Base-by-base conservation (phyloP, 2,329 filamentous ascomycete genomes). In the Calycina herbarum region DNA sequence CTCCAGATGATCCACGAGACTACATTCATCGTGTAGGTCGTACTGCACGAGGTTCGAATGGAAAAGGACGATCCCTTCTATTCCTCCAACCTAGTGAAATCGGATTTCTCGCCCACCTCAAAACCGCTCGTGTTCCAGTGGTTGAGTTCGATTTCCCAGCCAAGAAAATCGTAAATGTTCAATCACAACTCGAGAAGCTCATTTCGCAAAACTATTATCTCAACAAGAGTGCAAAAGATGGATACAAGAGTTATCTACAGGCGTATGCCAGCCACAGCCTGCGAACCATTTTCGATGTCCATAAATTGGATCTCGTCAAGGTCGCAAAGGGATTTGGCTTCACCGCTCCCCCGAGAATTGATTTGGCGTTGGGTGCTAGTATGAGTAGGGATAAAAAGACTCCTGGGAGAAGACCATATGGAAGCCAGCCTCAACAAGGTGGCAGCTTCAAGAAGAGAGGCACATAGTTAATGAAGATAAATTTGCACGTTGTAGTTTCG, bases 1-100 rank as follows among this genome's bases (percentile, higher is more conserved):
- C 94, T 11, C 93, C 94, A 3, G 93, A 97, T 83, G 92, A 96
- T 77, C 91, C 92, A 27, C 85, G 90, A 72, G 91, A 95, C 77
- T 96, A 98, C 80, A 96, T 97, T 73, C 95, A 99, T 82, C 91
- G 95, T 66, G 95, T 98, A 17, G 95, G 95, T 72, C 92, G 95
- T 73, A 99, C 95, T 3, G 95, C 95, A 0, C 86, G 95, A 79
- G 94, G 94, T 62, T 84, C 88, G 66, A 89, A 92, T 76, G 88
- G 86, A 75, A 96, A 93, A 79, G 95, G 95, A 33, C 89, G 92
- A 73, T 94, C 91, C 72, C 82, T 99, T 72, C 90, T 99, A 82
- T 97, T 99, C 82, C 82, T 99, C 68, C 91, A 97, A 78, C 95
- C 95, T 1, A 90, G 85, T 67, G 95, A 99, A 79, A 88, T 97